These are phyloP conservation scores for Pyrus pyrifolia DNA, from an alignment of 306 rosid species.

Conservation along the genomic window DNA sequence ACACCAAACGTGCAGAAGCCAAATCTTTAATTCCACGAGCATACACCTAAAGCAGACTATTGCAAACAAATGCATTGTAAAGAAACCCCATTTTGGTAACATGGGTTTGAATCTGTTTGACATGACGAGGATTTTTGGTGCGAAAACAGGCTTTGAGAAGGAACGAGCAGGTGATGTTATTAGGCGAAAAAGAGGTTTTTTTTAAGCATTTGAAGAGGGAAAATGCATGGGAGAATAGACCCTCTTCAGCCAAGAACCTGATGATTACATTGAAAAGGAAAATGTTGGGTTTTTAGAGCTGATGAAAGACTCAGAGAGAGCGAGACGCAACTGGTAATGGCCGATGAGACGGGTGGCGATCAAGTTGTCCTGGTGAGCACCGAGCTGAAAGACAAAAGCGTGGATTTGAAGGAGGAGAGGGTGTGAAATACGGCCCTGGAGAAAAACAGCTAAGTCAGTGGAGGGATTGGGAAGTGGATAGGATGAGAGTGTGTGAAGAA, in stretches of 20 bases:
- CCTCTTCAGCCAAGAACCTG: constrained; percentile 41
- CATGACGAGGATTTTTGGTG: constrained; percentile 17
- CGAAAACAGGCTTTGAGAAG: constrained; percentile 43
- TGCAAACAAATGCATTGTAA: constrained; percentile 29
- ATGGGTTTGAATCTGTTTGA: constrained; percentile 39
- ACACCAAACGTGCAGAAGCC: constrained; percentile 36
- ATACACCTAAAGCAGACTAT: constrained; percentile 36
- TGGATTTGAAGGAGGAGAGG: constrained; percentile 49
- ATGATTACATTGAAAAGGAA: constrained; percentile 55
- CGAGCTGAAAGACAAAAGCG: constrained; percentile 32
- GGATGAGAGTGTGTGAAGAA: constrained; percentile 17
- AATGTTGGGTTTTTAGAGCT: constrained; percentile 42
- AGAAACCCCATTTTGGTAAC: constrained; percentile 36
- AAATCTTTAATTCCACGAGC: constrained; percentile 31
- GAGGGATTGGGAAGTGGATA: constrained; percentile 2
- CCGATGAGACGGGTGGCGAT: constrained; percentile 62
- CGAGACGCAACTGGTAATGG: constrained; percentile 35
- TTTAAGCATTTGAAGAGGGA: constrained; percentile 32
- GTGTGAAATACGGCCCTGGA: constrained; percentile 32
- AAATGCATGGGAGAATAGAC: constrained; percentile 24
- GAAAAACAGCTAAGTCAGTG: constrained; percentile 20
- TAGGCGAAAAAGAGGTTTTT: constrained; percentile 33
- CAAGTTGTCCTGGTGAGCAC: constrained; percentile 51
- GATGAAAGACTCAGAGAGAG: constrained; percentile 33
- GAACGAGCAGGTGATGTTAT: constrained; percentile 52